A percentile compares a stretch with the other conserved stretches of the same genome.
Evolutionary conservation across 331 rosid genomes (phyloP).

Genomic region (Cydonia oblonga): DNA sequence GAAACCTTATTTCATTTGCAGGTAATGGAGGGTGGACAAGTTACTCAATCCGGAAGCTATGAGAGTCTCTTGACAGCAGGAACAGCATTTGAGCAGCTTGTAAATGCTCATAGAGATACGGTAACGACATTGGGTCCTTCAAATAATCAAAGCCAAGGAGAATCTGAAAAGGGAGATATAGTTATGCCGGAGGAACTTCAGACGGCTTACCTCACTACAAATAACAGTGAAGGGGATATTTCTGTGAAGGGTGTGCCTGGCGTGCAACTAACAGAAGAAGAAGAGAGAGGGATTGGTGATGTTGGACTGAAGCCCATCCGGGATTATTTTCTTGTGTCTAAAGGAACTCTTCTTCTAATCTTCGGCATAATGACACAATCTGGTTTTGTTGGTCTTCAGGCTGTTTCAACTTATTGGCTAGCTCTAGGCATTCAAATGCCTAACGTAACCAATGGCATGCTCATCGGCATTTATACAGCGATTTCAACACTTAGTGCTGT

Average conservation of each 20-base stretch:
- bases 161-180: conserved; percentile 2
- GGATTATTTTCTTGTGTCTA: conserved; percentile 51
- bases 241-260: conserved; percentile 18
- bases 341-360: conserved; percentile 28
- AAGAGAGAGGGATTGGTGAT: conserved; percentile 56
- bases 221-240: conserved; percentile 24
- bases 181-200: conserved; percentile 10
- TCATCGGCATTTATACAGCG: conserved; percentile 42
- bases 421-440: conserved; percentile 59
- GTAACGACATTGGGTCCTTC: conserved; percentile 20
- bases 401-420: conserved; percentile 59
- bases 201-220: conserved; percentile 11
- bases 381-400: conserved; percentile 39
- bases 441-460: conserved; percentile 19
- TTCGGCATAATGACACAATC: conserved; percentile 11
- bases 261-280: conserved; percentile 61
- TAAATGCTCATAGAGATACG: conserved; percentile 62
- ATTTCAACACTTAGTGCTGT: conserved; percentile 38
- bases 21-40: conserved; percentile 59
- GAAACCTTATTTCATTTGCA: conserved; percentile 13
- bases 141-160: conserved; percentile 17
- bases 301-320: conserved; percentile 53
- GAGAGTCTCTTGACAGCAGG: conserved; percentile 52
- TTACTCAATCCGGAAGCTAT: conserved; percentile 58
- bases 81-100: conserved; percentile 68